Conservation (phyloP, 2,329 filamentous ascomycete genomes). For the Diaporthe sp. region DNA sequence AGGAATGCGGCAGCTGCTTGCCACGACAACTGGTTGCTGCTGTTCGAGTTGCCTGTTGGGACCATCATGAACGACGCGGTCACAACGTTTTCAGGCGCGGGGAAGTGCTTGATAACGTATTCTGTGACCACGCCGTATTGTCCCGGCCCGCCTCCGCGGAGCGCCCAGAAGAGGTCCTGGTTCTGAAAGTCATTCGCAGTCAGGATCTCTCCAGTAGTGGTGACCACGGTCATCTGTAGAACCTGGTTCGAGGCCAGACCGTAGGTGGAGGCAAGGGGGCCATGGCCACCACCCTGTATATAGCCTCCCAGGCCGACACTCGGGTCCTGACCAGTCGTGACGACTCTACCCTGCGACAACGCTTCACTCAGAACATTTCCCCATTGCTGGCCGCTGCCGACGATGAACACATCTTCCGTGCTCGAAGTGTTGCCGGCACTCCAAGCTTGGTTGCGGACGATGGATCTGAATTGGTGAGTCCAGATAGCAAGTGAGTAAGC, state of each 20-base stretch:
- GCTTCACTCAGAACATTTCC: slow-evolving; percentile 47
- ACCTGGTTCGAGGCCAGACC: slow-evolving; percentile 46
- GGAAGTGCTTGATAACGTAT: slow-evolving; percentile 38
- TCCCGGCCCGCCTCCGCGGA: slow-evolving; percentile 40
- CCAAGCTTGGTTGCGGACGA: slow-evolving; percentile 13
- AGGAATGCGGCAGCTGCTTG: slow-evolving; percentile 6
- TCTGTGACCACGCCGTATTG: slow-evolving; percentile 39
- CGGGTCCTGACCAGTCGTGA: slow-evolving; percentile 56
- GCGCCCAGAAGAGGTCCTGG: slow-evolving; percentile 39
- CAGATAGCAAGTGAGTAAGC: slow-evolving; percentile 42
- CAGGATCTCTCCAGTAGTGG: slow-evolving; percentile 41
- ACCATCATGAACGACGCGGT: background rate
- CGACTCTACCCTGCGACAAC: slow-evolving; percentile 47
- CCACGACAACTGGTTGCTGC: background rate
- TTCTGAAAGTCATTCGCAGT: slow-evolving; percentile 37
- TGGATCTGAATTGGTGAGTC: slow-evolving; percentile 38
- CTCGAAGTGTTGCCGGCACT: slow-evolving; percentile 19
- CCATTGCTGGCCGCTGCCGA: slow-evolving; percentile 41
- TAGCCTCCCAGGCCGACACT: slow-evolving; percentile 54
- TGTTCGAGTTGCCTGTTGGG: background rate
- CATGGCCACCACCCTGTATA: slow-evolving; percentile 48
- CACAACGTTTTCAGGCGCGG: slow-evolving; percentile 35
- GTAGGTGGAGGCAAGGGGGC: slow-evolving; percentile 41
- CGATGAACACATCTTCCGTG: slow-evolving; percentile 46
- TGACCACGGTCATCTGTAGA: slow-evolving; percentile 46